Evolutionary conservation across 768 basidiomycete species (phyloP).

Genomic region (Candolleomyces eurysporus): DNA sequence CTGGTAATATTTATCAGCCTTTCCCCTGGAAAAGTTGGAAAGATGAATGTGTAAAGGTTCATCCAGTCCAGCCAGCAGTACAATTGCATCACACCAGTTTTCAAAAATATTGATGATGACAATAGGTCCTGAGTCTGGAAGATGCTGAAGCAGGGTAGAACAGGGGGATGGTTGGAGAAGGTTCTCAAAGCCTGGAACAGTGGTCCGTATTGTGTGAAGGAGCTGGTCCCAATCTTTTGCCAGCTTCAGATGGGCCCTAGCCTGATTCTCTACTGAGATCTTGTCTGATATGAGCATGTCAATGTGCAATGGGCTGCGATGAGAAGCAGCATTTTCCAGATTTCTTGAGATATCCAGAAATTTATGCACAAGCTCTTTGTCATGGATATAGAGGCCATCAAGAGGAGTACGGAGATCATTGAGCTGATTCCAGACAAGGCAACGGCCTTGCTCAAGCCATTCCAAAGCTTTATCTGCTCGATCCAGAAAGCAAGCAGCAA

Average conservation of each 20-base stretch:
- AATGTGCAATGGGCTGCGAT: neutral
- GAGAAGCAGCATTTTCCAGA: conserved; percentile 10
- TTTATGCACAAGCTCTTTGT: conserved; percentile 11
- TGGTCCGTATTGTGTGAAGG: conserved; percentile 9
- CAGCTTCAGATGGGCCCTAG: conserved; percentile 12
- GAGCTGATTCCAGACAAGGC: conserved; percentile 16
- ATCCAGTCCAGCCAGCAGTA: conserved; percentile 7
- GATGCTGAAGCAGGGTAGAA: conserved; percentile 7
- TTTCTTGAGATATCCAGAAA: conserved; percentile 11
- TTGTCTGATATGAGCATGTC: neutral
- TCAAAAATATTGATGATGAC: conserved; percentile 17
- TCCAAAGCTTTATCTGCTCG: conserved; percentile 26
- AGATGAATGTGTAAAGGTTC: conserved; percentile 13
- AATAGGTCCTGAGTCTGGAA: conserved; percentile 16
- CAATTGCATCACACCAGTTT: conserved; percentile 20
- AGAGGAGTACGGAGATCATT: conserved; percentile 12
- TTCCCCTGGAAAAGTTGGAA: neutral
- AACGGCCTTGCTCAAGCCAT: conserved; percentile 28
- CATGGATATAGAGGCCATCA: conserved; percentile 8
- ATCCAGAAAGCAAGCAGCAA: conserved; percentile 19
- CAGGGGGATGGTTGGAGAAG: conserved; percentile 17
- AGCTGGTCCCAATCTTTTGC: conserved; percentile 16
- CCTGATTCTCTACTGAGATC: conserved; percentile 14
- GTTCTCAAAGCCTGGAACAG: conserved; percentile 13
- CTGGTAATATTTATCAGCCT: neutral